A percentile compares a stretch with the other conserved stretches of the same genome.
These are phyloP conservation scores for Aspergillus glaucus DNA, from an alignment of 2,329 filamentous ascomycete genomes.

Conservation along the genomic window DNA sequence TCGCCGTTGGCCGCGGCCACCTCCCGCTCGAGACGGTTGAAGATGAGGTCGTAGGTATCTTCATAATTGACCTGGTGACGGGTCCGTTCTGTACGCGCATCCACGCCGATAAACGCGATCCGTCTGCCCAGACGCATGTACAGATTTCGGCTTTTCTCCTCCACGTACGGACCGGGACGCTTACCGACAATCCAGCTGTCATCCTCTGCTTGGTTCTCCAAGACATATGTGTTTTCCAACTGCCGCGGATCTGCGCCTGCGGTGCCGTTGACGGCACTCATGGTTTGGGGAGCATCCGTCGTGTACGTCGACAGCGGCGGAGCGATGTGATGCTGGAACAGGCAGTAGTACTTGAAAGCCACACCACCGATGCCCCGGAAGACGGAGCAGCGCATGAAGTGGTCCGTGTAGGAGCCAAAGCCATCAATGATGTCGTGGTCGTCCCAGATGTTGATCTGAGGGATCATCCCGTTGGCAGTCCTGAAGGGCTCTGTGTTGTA, in stretches of 20 bases:
- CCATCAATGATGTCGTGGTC: constrained; percentile 62
- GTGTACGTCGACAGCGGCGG: constrained; percentile 83
- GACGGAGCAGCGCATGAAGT: constrained; percentile 60
- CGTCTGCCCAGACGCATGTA: constrained; percentile 60
- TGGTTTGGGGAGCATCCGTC: constrained; percentile 59
- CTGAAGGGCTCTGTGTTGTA: constrained; percentile 64
- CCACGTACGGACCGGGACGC: constrained; percentile 63
- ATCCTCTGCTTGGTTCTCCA: constrained; percentile 52
- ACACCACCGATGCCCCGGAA: constrained; percentile 60
- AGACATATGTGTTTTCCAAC: constrained; percentile 67
- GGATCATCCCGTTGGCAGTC: constrained; percentile 55
- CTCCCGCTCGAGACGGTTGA: constrained; percentile 49
- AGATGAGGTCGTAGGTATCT: constrained; percentile 57
- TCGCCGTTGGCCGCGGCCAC: constrained; percentile 46
- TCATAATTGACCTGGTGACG: constrained; percentile 87
- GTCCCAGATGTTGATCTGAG: constrained; percentile 62
- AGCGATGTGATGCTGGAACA: constrained; percentile 70
- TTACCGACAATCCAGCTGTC: constrained; percentile 71
- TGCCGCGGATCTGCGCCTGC: constrained; percentile 62
- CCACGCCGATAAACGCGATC: constrained; percentile 57
- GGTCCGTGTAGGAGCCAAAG: constrained; percentile 60
- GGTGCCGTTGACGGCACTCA: constrained; percentile 43
- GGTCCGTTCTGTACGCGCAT: constrained; percentile 67
- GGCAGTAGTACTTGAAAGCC: constrained; percentile 55
- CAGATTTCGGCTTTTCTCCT: constrained; percentile 55